Conservation (phyloP, 2,329 filamentous ascomycete genomes). For the Fusarium newnesense region DNA sequence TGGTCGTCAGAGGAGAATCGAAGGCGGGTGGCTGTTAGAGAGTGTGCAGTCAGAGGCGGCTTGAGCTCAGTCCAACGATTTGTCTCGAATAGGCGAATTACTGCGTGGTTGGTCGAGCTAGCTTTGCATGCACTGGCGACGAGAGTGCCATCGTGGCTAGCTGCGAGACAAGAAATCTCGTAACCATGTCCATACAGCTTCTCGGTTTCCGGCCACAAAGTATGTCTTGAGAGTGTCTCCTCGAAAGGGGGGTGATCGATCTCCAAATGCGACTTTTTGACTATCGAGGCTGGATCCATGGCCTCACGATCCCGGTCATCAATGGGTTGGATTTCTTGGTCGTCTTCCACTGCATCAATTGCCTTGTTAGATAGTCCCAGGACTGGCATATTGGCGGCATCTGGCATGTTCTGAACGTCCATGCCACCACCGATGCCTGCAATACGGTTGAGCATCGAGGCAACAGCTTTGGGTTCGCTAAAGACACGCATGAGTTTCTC, state of each 20-base stretch:
- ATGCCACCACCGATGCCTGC: constrained; percentile 65
- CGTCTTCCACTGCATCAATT: constrained; percentile 68
- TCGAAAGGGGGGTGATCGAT: constrained; percentile 83
- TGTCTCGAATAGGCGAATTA: constrained; percentile 91
- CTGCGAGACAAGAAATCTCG: constrained; percentile 89
- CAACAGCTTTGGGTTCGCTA: constrained; percentile 85
- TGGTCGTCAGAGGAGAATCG: constrained; percentile 80
- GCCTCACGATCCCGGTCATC: constrained; percentile 63
- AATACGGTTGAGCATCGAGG: constrained; percentile 75
- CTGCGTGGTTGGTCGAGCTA: constrained; percentile 91
- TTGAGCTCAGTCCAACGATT: constrained; percentile 86
- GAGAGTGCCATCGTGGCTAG: constrained; percentile 77
- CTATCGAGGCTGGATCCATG: constrained; percentile 64
- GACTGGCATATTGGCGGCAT: constrained; percentile 94
- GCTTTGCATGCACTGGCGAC: constrained; percentile 94
- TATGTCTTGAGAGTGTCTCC: constrained; percentile 88
- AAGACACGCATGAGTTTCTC: constrained; percentile 99
- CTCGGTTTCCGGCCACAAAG: constrained; percentile 94
- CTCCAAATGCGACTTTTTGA: constrained; percentile 70
- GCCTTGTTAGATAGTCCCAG: constrained; percentile 97
- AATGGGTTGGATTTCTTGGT: constrained; percentile 56
- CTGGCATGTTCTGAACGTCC: constrained; percentile 68
- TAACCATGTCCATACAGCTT: constrained; percentile 99
- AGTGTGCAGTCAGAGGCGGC: constrained; percentile 85
- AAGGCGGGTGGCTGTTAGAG: constrained; percentile 84